Conservation (phyloP, 257 asterid genomes). For the Plantago elongata region DNA sequence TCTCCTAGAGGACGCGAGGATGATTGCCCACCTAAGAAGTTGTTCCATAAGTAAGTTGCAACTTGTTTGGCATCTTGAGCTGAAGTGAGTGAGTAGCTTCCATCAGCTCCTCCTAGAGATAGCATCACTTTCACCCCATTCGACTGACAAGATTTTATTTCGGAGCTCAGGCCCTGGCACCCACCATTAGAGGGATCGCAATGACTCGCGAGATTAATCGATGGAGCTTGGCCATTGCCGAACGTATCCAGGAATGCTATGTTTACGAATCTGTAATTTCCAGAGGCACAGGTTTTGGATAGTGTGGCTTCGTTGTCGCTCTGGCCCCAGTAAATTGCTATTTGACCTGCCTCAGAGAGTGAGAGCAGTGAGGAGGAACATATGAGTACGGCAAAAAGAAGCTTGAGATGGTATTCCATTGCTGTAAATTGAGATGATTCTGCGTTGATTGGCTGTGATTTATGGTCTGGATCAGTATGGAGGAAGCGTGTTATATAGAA, state of each 20-base stretch:
- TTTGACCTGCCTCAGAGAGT: constrained; percentile 25
- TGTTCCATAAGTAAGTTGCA: constrained; percentile 36
- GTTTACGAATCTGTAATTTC: constrained; percentile 37
- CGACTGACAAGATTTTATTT: constrained; percentile 35
- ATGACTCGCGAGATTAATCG: constrained; percentile 43
- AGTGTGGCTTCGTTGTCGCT: constrained; percentile 34
- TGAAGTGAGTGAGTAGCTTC: constrained; percentile 35
- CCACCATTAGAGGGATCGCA: constrained; percentile 40
- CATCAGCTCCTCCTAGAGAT: constrained; percentile 37
- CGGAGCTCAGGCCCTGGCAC: constrained; percentile 31
- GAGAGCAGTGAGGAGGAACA: neutral
- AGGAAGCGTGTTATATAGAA: neutral
- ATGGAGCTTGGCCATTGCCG: constrained; percentile 36
- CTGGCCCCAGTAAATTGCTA: constrained; percentile 43
- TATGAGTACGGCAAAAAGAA: neutral
- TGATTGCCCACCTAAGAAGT: constrained; percentile 29
- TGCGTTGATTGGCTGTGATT: neutral
- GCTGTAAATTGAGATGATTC: neutral
- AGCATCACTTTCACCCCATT: constrained; percentile 39
- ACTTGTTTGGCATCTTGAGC: constrained; percentile 27
- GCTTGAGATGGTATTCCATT: constrained; percentile 1
- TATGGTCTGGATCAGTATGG: neutral
- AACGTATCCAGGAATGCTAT: constrained; percentile 38
- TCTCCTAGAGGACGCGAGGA: constrained; percentile 27
- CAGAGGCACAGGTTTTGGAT: constrained; percentile 35